Base-by-base conservation (phyloP, 371 early-diverging fungal genomes). In the Quaeritorhiza haematococci region DNA sequence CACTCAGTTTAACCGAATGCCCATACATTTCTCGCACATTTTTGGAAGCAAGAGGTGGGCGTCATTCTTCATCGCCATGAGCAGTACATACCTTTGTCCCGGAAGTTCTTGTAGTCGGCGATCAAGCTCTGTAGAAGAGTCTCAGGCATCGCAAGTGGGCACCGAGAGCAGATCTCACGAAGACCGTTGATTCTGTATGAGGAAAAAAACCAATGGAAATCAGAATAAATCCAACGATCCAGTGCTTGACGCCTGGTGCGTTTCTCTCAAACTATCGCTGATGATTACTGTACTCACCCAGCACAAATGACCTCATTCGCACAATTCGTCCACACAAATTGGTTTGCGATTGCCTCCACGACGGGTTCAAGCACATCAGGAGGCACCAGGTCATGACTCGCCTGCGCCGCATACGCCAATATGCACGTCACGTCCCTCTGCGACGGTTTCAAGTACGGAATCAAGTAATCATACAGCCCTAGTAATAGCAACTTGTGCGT, bases 271-370 rank as follows among this genome's bases (percentile, higher is more conserved):
- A n/a, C n/a, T n/a, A n/a, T n/a, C n/a, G n/a, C n/a, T n/a, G n/a
- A 33, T 32, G 28, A 5, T 24, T 30, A 23, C 17, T 15, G 5
- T 21, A 47, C 4, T 27, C 28, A 63, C 42, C 76, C 98, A 0
- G 93, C 96, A 17, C 90, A 84, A 72, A 96, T 92, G 32, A 96
- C 98, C 71, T 96, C 96, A 15, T 86, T 81, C 7, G 95, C 73
- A 32, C 83, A 86, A 64, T 91, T 89, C 58, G 89, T 91, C 38
- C 92, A 88, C 23, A 96, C 90, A 83, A 97, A 97, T 77, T 91
- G 90, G 72, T 96, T 89, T 21, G 96, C 94, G 41, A 96, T 86
- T 1, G 91, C 89, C 58, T 85, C 85, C 26, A 96, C 68, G 0
- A 93, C 84, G 15, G 89, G 85, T 59, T 86, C 86, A 53, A 95